A percentile compares a stretch with the other conserved stretches of the same genome.
These are phyloP conservation scores for Trichocladium antarcticum DNA, from an alignment of 495 filamentous ascomycete genomes.

Conservation along the genomic window DNA sequence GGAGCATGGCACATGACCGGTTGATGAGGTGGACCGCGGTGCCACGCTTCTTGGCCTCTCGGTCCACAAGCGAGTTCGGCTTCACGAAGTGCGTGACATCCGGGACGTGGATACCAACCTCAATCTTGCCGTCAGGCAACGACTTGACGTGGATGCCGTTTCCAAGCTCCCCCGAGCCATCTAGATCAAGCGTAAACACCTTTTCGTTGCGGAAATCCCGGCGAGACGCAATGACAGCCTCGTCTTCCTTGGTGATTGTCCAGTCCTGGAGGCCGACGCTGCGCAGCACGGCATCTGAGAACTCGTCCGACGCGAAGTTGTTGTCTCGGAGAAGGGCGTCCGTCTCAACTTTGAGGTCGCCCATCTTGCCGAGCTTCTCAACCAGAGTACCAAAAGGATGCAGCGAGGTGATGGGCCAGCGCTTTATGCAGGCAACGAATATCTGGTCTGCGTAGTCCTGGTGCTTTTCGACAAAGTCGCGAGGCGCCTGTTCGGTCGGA, in stretches of 20 bases:
- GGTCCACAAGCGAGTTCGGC: conserved; percentile 86
- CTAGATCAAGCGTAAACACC: conserved; percentile 84
- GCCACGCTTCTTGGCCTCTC: conserved; percentile 95
- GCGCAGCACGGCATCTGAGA: conserved; percentile 88
- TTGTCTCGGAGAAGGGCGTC: conserved; percentile 95
- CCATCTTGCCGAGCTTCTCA: conserved; percentile 95
- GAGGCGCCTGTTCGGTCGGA: conserved; percentile 91
- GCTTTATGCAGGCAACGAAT: conserved; percentile 97
- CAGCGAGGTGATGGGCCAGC: conserved; percentile 98
- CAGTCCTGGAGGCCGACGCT: conserved; percentile 88
- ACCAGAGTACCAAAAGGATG: conserved; percentile 97
- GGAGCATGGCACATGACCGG: conserved; percentile 81
- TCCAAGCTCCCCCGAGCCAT: conserved; percentile 71
- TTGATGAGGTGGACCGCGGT: conserved; percentile 92
- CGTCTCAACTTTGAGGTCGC: conserved; percentile 90
- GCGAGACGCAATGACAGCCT: conserved; percentile 59
- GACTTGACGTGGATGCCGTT: conserved; percentile 86
- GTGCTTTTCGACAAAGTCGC: conserved; percentile 97
- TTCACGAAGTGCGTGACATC: conserved; percentile 98
- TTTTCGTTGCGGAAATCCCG: conserved; percentile 86
- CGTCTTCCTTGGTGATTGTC: conserved; percentile 72
- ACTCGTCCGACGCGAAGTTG: conserved; percentile 96
- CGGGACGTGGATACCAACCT: conserved; percentile 90
- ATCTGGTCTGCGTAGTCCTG: conserved; percentile 95
- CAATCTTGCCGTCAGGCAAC: conserved; percentile 69